Base-by-base conservation (phyloP, 169 alveolate genomes). In the Plasmodium vivax region DNA sequence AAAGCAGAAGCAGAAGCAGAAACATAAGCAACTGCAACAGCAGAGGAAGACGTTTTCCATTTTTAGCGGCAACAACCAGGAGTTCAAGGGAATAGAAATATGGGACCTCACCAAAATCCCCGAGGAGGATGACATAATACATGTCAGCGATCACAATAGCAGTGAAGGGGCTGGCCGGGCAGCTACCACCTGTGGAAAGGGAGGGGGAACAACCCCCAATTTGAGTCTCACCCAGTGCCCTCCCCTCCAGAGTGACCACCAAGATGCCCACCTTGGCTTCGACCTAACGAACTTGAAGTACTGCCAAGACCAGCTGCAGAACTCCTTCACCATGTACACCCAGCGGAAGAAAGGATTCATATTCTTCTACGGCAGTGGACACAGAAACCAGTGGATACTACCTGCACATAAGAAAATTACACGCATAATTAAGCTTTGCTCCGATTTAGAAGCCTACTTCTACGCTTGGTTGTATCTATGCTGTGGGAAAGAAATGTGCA, bases 281-380 rank as follows among this genome's bases (percentile, higher is more conserved):
- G 94, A 90, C 38, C 83, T 90, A 34, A 90, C 94, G 2, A 90
- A 79, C 38, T 10, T 90, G 12, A 90, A 80, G 54, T 90, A 90
- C 32, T 79, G 74, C 38, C 62, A 62, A 30, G n/a, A 62, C 10
- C 94, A 90, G 27, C 41, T 79, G 12, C 68, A 74, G 51, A 90
- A 90, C 56, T 80, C 91, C 7, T 80, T 80, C 73, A 81, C 47
- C 6, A 90, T 90, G 83, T 90, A 90, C 43, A 90, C 94, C 8
- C 41, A 90, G 38, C 36, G 74, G 14, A 90, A 90, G 45, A 90
- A 90, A 32, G 94, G 94, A 19, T 90, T 58, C 83, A 90, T 90
- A 38, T 90, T 90, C 36, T 90, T 90, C 54, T 90, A 79, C 14
- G 96, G 96, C 23, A 96, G 96, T 27, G 97, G 97, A 14, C 97